Evolutionary conservation across 2,329 filamentous ascomycete species (phyloP), one percentile per base, ranked within the genome.

Genomic region (Pestalotiopsis sp.): DNA sequence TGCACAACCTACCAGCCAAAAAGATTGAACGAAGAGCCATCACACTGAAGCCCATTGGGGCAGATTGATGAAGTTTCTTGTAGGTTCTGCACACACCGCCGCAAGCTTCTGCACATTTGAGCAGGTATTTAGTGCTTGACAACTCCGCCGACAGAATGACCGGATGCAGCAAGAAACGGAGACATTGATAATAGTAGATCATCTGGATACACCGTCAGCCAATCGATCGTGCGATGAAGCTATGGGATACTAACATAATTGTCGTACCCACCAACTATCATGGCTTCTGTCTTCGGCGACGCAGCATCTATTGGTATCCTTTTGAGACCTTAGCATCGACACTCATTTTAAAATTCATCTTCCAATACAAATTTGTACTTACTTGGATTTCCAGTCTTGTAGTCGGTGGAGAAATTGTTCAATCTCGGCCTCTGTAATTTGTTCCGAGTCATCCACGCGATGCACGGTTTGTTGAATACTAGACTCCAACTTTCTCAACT

Each of bases 21-120:
- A 77, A 77, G 3, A 75, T 71, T 1, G 75, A 73, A 22, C 75
- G 73, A 20, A 77, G 64, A 3, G 75, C 74, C 69, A 77, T 75
- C 30, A 75, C 69, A 26, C 73, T 75, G 62, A 73, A 77, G 0
- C 72, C 74, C 10, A 76, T 71, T 0, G 72, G 66, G n/a, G 71
- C 67, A 26, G 67, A 71, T 66, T 77, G 76, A 48, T 77, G 75
- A 3, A 77, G 70, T 48, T 71, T 72, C 66, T 76, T 77, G 68
- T 76, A 76, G 6, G 74, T 75, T 14, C 73, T 66, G 55, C 71
- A 75, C 1, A 76, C 70, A 9, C 72, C 74, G 2, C 75, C 75
- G 58, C 74, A 77, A n/a, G 73, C 73, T 35, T 73, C 73, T 13
- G 73, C 73, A 56, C 70, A 74, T 52, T 70, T 70, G 48, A 65